Evolutionary conservation across 768 basidiomycete genomes (phyloP).

Genomic region (Tricholomella constricta): DNA sequence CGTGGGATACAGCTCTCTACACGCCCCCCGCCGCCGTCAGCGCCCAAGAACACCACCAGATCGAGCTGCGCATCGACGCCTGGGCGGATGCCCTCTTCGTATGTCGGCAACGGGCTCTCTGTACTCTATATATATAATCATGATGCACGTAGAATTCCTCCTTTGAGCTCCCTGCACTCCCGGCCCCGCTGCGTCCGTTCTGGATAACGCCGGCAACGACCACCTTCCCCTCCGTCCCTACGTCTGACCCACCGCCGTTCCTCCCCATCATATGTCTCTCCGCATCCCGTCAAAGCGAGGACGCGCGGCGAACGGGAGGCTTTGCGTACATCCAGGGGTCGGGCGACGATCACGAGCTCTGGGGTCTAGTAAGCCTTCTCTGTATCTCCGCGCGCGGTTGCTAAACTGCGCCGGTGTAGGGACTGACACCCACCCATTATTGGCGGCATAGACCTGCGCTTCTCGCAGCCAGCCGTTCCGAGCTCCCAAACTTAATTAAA

Average conservation of each 20-base stretch:
- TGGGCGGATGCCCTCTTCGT: slow-evolving; percentile 78
- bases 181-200: slow-evolving; percentile 74
- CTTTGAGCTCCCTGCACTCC: slow-evolving; percentile 62
- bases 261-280: slow-evolving; percentile 83
- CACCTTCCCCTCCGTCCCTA: slow-evolving; percentile 44
- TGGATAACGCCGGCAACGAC: slow-evolving; percentile 82
- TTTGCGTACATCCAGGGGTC: slow-evolving; percentile 92
- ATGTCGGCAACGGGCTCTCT: not conserved
- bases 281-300: slow-evolving; percentile 71
- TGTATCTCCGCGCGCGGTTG: not conserved
- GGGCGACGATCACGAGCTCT: slow-evolving; percentile 93
- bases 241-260: slow-evolving; percentile 35
- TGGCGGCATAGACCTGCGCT: slow-evolving; percentile 11
- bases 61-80: slow-evolving; percentile 58
- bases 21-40: slow-evolving; percentile 72
- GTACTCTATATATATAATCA: not conserved
- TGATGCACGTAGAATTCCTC: slow-evolving; percentile 58
- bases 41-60: slow-evolving; percentile 78
- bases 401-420: not conserved
- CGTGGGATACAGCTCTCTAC: slow-evolving; percentile 65
- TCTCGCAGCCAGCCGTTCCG: slow-evolving; percentile 38
- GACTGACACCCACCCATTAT: slow-evolving; percentile 12
- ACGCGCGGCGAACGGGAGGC: slow-evolving; percentile 63
- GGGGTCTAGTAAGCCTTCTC: slow-evolving; percentile 62
- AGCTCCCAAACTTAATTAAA: slow-evolving; percentile 50